Percentiles rank a stretch among this genome's conserved stretches.
Conservation (phyloP, 495 filamentous ascomycete species). For the Neurospora sp. region DNA sequence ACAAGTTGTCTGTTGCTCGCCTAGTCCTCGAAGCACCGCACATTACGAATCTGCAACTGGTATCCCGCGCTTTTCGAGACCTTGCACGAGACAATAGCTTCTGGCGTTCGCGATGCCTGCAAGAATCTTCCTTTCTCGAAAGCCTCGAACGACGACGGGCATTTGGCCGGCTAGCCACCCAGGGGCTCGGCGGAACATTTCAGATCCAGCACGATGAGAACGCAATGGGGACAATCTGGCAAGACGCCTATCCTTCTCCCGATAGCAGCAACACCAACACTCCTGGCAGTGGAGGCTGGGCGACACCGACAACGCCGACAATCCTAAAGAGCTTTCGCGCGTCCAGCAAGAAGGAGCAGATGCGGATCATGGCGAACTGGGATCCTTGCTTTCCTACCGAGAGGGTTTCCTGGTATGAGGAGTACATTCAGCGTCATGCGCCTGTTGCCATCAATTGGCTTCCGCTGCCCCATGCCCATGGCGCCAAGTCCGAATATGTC, state of each 20-base stretch:
- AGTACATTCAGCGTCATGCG: constrained; percentile 76
- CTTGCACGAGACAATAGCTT: constrained; percentile 64
- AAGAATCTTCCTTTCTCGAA: constrained; percentile 49
- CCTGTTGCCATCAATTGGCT: constrained; percentile 68
- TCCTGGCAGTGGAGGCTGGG: constrained; percentile 4
- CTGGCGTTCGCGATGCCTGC: constrained; percentile 69
- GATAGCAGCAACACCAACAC: constrained; percentile 12
- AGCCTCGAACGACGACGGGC: constrained; percentile 34
- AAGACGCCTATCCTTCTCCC: not conserved
- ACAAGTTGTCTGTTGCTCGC: not conserved
- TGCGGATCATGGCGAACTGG: constrained; percentile 60
- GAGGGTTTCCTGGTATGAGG: constrained; percentile 69
- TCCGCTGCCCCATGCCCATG: constrained; percentile 31
- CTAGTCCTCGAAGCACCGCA: constrained; percentile 59
- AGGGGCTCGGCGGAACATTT: constrained; percentile 14
- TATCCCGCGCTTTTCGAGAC: constrained; percentile 55
- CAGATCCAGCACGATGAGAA: constrained; percentile 19
- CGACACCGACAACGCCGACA: constrained; percentile 14
- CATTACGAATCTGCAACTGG: constrained; percentile 59
- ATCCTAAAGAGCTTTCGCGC: constrained; percentile 11
- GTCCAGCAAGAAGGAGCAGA: constrained; percentile 35
- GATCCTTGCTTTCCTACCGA: constrained; percentile 65
- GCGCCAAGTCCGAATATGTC: constrained; percentile 29
- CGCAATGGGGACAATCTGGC: constrained; percentile 13
- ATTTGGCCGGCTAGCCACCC: constrained; percentile 20